Evolutionary conservation across 345 rosid species (phyloP), one percentile per base, ranked within the genome.

Genomic region (Ceriops tagal): DNA sequence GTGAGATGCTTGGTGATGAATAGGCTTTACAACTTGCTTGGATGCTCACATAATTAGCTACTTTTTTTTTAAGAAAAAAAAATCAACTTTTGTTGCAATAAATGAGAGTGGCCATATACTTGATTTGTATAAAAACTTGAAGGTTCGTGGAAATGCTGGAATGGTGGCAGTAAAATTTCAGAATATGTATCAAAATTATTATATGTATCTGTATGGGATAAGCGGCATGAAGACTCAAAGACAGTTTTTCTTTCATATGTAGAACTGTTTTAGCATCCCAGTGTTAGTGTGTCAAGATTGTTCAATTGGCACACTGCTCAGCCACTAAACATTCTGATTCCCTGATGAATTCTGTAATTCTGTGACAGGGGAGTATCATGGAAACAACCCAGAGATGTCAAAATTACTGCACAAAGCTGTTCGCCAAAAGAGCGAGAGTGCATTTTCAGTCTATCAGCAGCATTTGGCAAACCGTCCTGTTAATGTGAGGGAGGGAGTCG

Each of bases 311-410:
- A 27, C 5, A 11, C 28, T 24, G 28, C 28, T 27, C 59, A 56
- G 59, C 31, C 22, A 7, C 26, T 24, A 24, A 24, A 24, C 5
- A 9, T 1, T 56, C 59, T 9, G 13, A 27, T 24, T 56, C 59
- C 26, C 59, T 56, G 59, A 56, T 56, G 31, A 1, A 24, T 8
- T 56, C 13, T 56, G 11, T 24, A 8, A 24, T 32, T 63, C 63
- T 61, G 15, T 35, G 27, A 62, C 53, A 93, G 99, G 99, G 46
- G 99, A 95, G 81, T 92, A 95, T 81, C 99, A 95, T 80, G 96
- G 92, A 71, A 95, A 95, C 87, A 95, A 95, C 76, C 97, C 99
- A 56, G 97, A 95, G 81, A 95, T 95, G 99, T 87, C 96, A 61
- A 95, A 95, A 68, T 81, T 95, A 84, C 96, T 95, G 8, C 99